Conservation (phyloP, 306 rosid species). For the Calophaca sinica region DNA sequence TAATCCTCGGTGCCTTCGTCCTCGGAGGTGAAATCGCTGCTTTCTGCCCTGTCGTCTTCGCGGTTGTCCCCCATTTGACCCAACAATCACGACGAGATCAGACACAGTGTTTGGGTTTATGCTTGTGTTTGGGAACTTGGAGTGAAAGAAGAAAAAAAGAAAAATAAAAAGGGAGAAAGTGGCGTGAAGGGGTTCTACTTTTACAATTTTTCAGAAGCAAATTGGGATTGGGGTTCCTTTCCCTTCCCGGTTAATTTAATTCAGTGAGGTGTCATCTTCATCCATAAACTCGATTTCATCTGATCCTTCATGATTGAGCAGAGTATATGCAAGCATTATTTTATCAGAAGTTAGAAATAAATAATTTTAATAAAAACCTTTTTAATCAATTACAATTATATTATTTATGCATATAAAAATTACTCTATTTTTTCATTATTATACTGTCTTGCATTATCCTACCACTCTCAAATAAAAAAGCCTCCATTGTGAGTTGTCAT, state of each 20-base stretch:
- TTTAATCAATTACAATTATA: no score
- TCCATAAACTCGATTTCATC: neutral
- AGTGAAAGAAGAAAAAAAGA: neutral
- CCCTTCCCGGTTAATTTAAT: constrained; percentile 39
- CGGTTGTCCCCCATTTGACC: constrained; percentile 58
- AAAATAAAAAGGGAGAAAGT: neutral
- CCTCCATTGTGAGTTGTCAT: no score
- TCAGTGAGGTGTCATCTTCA: constrained; percentile 47
- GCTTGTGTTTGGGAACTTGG: neutral
- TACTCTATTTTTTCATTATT: no score
- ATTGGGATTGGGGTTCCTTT: neutral
- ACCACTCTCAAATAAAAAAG: no score
- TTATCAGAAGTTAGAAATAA: no score
- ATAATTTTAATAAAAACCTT: no score
- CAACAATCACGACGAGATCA: neutral
- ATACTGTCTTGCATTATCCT: no score
- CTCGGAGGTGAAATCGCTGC: constrained; percentile 95
- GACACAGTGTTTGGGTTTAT: neutral
- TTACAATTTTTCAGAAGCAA: neutral
- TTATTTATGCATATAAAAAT: no score
- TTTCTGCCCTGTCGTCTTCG: constrained; percentile 62
- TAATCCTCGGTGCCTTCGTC: constrained; percentile 98
- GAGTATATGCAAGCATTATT: neutral
- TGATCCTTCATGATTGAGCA: constrained; percentile 4
- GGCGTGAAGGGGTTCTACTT: neutral